Base-by-base conservation (phyloP, 1,284 basidiomycete species). In the Heterobasidion annosum region DNA sequence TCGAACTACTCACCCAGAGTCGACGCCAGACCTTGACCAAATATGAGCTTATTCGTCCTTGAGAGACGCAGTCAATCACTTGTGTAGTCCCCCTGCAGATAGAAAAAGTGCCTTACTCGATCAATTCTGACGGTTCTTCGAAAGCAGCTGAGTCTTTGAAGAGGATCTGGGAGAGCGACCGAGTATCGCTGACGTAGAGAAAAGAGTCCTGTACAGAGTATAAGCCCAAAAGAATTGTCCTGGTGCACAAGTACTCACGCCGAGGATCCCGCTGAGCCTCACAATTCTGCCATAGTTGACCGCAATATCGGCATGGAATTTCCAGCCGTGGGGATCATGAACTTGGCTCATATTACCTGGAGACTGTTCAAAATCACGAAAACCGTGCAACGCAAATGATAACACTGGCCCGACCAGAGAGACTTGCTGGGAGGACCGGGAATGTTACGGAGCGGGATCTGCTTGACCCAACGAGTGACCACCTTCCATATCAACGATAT, bases 21-120 rank as follows among this genome's bases (percentile, higher is more conserved):
- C 5, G 62, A 56, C 16, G 62, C 18, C 12, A 64, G 57, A 10
- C 59, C 53, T 18, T 52, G 54, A 6, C 62, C 63, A 49, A 61
- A 56, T 5, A 56, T 34, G 32, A 59, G 32, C 46, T 18, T 53
- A 47, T 61, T 57, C 32, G 18, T 42, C 34, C 62, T 62, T 57
- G 34, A 32, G 15, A 25, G 15, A n/a, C 25, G 4, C 3, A 25
- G 25, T 25, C 32, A 34, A 35, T 49, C 25, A 49, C 6, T 33
- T 16, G 34, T 35, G 4, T 35, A 19, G 12, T 49, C 12, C 18
- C 9, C 34, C 18, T n/a, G 35, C 13, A 13, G 48, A 9, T n/a
- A 25, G 8, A 49, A 49, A 32, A 33, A 33, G 13, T 5, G 13
- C 34, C 34, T 34, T 37, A 50, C 48, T 34, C 15, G 32, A 50